phyloP scores from a whole-genome alignment of 208 protist genomes.

The Wallacemonas rigidus region DNA sequence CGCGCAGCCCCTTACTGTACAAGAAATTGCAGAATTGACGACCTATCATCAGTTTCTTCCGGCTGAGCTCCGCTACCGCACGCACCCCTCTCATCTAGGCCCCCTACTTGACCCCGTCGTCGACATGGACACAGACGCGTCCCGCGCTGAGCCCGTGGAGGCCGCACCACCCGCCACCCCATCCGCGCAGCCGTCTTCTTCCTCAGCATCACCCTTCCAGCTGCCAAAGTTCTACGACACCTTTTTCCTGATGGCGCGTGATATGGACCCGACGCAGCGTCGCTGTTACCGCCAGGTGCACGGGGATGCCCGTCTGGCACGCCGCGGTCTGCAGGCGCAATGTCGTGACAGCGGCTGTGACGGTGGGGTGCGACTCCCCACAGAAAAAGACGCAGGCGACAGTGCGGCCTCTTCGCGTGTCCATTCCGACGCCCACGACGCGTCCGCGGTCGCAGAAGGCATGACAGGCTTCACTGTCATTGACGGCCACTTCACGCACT shows the following conservation, averaged over 20 bases:
- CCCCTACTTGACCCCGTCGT: conserved; percentile 30
- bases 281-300: conserved; percentile 33
- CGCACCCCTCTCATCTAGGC: conserved; percentile 68
- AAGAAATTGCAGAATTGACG: conserved; percentile 41
- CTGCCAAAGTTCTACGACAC: conserved; percentile 50
- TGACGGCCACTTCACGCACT: conserved; percentile 57
- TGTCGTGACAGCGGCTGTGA: no score
- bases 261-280: conserved; percentile 43
- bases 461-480: conserved; percentile 48
- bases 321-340: not conserved
- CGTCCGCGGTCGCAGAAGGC: conserved; percentile 18
- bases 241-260: conserved; percentile 60
- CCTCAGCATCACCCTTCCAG: not conserved
- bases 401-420: no score
- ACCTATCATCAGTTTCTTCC: conserved; percentile 43
- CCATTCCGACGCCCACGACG: not conserved
- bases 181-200: not conserved
- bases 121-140: not conserved
- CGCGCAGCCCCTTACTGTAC: conserved; percentile 28
- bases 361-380: no score
- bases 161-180: conserved; percentile 25
- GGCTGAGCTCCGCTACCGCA: conserved; percentile 47
- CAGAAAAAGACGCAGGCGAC: no score
- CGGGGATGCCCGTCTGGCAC: conserved; percentile 14
- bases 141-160: not conserved